phyloP scores from a whole-genome alignment of 345 rosid species.

The Dipteronia sinensis region DNA sequence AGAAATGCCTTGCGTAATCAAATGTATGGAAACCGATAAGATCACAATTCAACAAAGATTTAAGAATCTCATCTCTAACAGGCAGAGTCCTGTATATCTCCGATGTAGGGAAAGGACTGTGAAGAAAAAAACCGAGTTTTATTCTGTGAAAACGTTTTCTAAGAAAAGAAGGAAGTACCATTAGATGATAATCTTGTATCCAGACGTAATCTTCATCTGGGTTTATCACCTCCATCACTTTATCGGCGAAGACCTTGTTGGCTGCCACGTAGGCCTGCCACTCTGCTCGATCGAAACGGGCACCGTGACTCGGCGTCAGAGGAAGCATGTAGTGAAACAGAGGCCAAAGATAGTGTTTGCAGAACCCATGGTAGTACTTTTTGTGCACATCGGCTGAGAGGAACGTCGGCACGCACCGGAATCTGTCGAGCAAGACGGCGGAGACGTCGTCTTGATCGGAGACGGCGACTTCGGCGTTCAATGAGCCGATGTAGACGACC shows the following conservation, averaged over 20 bases:
- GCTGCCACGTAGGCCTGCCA: conserved; percentile 71
- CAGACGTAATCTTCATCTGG: conserved; percentile 77
- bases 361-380: conserved; percentile 78
- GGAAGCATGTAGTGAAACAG: conserved; percentile 76
- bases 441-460: conserved; percentile 66
- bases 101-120: conserved; percentile 75
- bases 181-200: conserved; percentile 86
- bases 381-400: conserved; percentile 50
- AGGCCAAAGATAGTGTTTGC: conserved; percentile 92
- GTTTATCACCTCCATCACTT: conserved; percentile 57
- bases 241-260: conserved; percentile 68
- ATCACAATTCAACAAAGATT: conserved; percentile 74
- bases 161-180: conserved; percentile 72
- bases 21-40: conserved; percentile 83
- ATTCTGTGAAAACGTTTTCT: conserved; percentile 55
- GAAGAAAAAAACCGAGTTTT: conserved; percentile 74
- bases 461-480: conserved; percentile 52
- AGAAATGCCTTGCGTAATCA: conserved; percentile 87
- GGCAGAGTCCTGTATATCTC: conserved; percentile 73
- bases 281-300: conserved; percentile 48
- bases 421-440: conserved; percentile 46
- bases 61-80: conserved; percentile 71
- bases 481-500: conserved; percentile 62
- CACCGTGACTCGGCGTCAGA: conserved; percentile 50
- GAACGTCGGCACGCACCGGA: conserved; percentile 70